A percentile compares a stretch with the other conserved stretches of the same genome.
Evolutionary conservation across 208 protist species (phyloP).

Genomic region (Leishmania tarentolae): DNA sequence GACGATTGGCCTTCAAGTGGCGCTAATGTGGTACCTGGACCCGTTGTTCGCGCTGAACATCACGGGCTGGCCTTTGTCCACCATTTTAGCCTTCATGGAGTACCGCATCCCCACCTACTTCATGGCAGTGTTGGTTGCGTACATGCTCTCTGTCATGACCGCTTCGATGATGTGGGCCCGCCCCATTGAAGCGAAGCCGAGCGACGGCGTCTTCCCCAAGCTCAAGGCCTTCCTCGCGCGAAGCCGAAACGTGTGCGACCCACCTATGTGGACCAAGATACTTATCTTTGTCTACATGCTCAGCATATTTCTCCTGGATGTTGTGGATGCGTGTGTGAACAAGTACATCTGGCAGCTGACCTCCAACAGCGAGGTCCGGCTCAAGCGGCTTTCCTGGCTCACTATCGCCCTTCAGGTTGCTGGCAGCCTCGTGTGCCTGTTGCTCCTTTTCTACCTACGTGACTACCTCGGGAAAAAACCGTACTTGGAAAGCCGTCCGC

Average conservation of each 20-base stretch:
- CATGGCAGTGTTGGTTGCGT: slow-evolving; percentile 60
- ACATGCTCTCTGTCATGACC: slow-evolving; percentile 88
- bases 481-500: slow-evolving; percentile 82
- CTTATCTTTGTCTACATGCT: slow-evolving; percentile 45
- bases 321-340: slow-evolving; percentile 39
- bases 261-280: slow-evolving; percentile 80
- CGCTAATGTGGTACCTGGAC: slow-evolving; percentile 79
- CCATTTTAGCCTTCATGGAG: slow-evolving; percentile 77
- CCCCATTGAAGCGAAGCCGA: not conserved
- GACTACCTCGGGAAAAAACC: slow-evolving; percentile 75
- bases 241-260: slow-evolving; percentile 72
- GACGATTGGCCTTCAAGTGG: slow-evolving; percentile 67
- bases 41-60: slow-evolving; percentile 63
- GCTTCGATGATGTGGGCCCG: slow-evolving; percentile 70
- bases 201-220: slow-evolving; percentile 1
- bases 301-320: slow-evolving; percentile 54
- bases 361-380: slow-evolving; percentile 9
- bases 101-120: slow-evolving; percentile 81
- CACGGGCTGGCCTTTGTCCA: slow-evolving; percentile 29
- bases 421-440: slow-evolving; percentile 51
- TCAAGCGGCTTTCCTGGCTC: slow-evolving; percentile 31
- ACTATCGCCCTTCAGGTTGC: slow-evolving; percentile 50
- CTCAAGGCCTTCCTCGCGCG: slow-evolving; percentile 28
- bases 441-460: slow-evolving; percentile 62
- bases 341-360: slow-evolving; percentile 19